Evolutionary conservation across 2,329 filamentous ascomycete genomes (phyloP).

Genomic region (Furcasterigmium sp.): DNA sequence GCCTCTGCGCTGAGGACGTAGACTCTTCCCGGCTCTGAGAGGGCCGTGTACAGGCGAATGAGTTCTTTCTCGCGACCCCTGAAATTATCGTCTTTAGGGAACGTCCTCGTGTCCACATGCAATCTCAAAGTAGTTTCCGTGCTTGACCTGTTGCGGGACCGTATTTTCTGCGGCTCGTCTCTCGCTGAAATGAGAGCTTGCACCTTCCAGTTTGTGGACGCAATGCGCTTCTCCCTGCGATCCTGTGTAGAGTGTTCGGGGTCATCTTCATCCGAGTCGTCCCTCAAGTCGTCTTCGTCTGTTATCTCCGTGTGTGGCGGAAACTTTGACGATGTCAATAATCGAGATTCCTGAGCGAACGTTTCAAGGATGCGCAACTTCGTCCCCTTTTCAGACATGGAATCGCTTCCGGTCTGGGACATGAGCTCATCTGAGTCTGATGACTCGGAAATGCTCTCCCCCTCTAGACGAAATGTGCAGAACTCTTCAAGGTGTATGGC

Average conservation of each 20-base stretch:
- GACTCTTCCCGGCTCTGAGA: constrained; percentile 9
- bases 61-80: constrained; percentile 11
- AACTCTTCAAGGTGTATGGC: constrained; percentile 4
- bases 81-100: constrained; percentile 11
- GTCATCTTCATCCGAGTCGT: constrained; percentile 4
- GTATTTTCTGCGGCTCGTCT: background rate
- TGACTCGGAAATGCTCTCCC: background rate
- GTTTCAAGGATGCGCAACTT: constrained; percentile 1
- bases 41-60: constrained; percentile 11
- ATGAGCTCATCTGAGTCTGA: constrained; percentile 5
- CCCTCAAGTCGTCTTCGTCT: background rate
- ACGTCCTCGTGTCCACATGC: constrained; percentile 4
- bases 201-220: constrained; percentile 1
- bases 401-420: constrained; percentile 3
- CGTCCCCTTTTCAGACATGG: constrained; percentile 2
- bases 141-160: background rate
- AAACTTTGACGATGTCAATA: background rate
- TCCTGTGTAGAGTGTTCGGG: background rate
- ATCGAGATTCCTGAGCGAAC: constrained; percentile 1
- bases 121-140: background rate
- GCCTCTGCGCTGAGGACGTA: constrained; percentile 11
- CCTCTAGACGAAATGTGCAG: background rate
- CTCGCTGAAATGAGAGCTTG: background rate
- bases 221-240: background rate
- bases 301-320: background rate